Evolutionary conservation across 306 rosid species (phyloP).

Genomic region (Prunus campanulata): DNA sequence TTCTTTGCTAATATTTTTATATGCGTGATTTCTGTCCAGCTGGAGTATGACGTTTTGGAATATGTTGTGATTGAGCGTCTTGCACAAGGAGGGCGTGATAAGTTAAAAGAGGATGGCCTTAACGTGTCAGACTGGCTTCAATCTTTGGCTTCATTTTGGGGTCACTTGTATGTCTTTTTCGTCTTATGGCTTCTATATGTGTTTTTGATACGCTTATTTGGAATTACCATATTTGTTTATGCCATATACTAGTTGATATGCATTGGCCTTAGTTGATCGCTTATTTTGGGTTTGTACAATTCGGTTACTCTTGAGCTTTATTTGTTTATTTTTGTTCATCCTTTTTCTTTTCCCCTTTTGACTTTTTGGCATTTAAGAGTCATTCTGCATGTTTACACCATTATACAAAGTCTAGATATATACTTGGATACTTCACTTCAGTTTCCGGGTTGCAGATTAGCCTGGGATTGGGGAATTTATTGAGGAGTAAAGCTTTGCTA

Average conservation of each 20-base stretch:
- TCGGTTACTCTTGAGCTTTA: not conserved
- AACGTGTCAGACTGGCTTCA: conserved; percentile 99
- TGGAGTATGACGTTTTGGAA: conserved; percentile 96
- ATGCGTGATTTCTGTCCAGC: conserved; percentile 47
- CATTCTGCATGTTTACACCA: conserved; percentile 31
- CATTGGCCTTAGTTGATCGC: not conserved
- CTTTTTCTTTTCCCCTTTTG: not conserved
- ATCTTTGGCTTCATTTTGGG: conserved; percentile 98
- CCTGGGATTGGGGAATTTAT: conserved; percentile 36
- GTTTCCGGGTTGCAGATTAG: conserved; percentile 74
- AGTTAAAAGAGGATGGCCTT: conserved; percentile 95
- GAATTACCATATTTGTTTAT: not conserved
- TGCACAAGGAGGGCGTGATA: conserved; percentile 93
- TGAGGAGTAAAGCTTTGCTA: conserved; percentile 31
- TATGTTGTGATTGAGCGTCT: conserved; percentile 96
- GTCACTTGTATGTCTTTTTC: conserved; percentile 75
- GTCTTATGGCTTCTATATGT: not conserved
- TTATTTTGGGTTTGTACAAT: not conserved
- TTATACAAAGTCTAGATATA: conserved; percentile 47
- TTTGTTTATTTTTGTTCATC: not conserved
- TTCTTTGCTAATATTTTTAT: not conserved
- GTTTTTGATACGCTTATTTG: not conserved
- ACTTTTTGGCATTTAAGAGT: conserved; percentile 13
- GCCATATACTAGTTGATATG: not conserved
- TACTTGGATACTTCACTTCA: conserved; percentile 59